These are phyloP conservation scores for Leishmania amazonensis DNA, from an alignment of 208 protist species.

Conservation along the genomic window DNA sequence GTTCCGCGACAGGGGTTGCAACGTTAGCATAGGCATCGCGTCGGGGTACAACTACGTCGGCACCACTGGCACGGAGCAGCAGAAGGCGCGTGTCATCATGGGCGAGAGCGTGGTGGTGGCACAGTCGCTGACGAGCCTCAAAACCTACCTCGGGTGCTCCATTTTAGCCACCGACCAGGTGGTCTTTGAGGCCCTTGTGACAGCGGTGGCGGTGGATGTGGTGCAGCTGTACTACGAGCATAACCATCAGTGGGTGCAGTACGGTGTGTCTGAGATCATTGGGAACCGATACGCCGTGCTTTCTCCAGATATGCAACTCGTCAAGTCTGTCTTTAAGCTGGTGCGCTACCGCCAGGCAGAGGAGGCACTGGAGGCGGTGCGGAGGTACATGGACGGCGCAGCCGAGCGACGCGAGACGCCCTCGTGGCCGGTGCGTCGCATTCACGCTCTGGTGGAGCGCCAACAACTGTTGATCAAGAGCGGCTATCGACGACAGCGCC, in stretches of 20 bases:
- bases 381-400: constrained; percentile 18
- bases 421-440: constrained; percentile 39
- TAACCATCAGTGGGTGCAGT: constrained; percentile 28
- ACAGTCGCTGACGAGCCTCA: constrained; percentile 30
- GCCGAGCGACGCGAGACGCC: constrained; percentile 8
- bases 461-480: constrained; percentile 32
- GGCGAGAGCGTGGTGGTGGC: constrained; percentile 47
- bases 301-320: constrained; percentile 22
- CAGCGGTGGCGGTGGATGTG: constrained; percentile 50
- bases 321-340: constrained; percentile 44
- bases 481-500: constrained; percentile 38
- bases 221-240: constrained; percentile 39
- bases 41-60: constrained; percentile 47
- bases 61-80: constrained; percentile 60
- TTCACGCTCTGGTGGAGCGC: constrained; percentile 25
- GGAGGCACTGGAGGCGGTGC: constrained; percentile 27
- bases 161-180: constrained; percentile 53
- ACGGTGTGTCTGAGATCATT: constrained; percentile 44
- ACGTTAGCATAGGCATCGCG: constrained; percentile 45
- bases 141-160: constrained; percentile 31
- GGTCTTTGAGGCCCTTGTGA: constrained; percentile 35
- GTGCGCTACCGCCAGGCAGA: constrained; percentile 42
- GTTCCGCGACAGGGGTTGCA: constrained; percentile 29
- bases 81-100: constrained; percentile 53
- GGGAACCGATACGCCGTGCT: constrained; percentile 20